Conservation (phyloP, 805 yeast species). For the Limtongia smithiae region DNA sequence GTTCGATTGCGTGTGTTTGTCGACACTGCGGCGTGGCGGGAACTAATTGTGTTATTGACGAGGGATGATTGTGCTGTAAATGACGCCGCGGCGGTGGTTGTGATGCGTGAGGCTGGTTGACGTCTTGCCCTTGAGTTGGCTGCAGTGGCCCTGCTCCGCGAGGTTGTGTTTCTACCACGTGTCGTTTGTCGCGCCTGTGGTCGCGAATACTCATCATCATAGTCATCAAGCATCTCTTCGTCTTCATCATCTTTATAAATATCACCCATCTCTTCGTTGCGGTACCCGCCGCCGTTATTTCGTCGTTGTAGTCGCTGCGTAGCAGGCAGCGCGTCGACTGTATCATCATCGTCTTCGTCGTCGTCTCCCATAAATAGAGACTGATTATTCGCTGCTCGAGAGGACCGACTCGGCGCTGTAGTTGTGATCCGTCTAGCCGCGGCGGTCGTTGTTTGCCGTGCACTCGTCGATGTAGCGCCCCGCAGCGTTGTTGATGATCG, state of each 20-base stretch:
- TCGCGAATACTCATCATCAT: neutral
- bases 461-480: too few species aligned
- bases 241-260: too few species aligned
- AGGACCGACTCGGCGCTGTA: too few species aligned
- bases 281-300: too few species aligned
- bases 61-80: neutral
- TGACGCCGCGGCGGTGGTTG: neutral
- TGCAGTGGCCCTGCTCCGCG: too few species aligned
- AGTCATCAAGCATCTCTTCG: neutral
- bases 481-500: too few species aligned
- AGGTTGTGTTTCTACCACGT: too few species aligned
- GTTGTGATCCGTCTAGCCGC: too few species aligned
- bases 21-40: neutral
- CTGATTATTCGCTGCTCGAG: neutral
- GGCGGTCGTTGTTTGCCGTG: too few species aligned
- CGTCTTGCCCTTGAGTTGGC: too few species aligned
- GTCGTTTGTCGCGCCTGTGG: neutral
- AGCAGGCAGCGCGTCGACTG: neutral
- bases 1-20: too few species aligned
- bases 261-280: too few species aligned
- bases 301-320: neutral
- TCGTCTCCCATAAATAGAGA: conserved; percentile 2
- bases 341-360: neutral
- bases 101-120: neutral
- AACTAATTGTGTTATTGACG: neutral